Evolutionary conservation across 1,284 basidiomycete species (phyloP), one percentile per base, ranked within the genome.

Genomic region (Exobasidium cylindrosporum): DNA sequence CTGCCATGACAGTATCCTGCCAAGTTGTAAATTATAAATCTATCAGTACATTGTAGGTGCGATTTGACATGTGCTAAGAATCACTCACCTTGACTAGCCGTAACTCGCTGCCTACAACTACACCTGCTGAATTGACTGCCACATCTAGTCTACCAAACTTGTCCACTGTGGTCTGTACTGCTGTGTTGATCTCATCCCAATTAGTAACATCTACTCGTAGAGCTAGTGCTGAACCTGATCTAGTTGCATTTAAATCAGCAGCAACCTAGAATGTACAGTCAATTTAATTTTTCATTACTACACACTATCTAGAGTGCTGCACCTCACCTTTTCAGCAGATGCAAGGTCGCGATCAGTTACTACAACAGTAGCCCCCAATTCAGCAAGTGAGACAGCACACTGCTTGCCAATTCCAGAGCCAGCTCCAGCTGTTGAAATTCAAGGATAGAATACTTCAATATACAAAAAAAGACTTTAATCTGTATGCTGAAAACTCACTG

Each of bases 21-120:
- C 43, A 44, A 14, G 43, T 13, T 23, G 13, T 44, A 23, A n/a
- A n/a, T n/a, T n/a, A n/a, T n/a, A n/a, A n/a, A n/a, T n/a, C n/a
- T n/a, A n/a, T n/a, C n/a, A n/a, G n/a, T n/a, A n/a, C n/a, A n/a
- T n/a, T n/a, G n/a, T 23, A 14, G 43, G 43, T 44, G 43, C 43
- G 43, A 14, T 23, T 13, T 23, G 43, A 44, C 14, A 44, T n/a
- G 43, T 13, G 43, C 13, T 13, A 14, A 44, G 43, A 14, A 23
- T 44, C n/a, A 44, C 43, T 44, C 43, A 44, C 43, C 47, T 50
- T 50, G 47, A 50, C 29, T 21, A 50, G 21, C 14, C 47, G 47
- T 21, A 50, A 21, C 14, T 50, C 29, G 14, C 29, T 50, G 10
- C 47, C 47, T 7, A 50, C 47, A 31, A 50, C 47, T 7, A 50